These are phyloP conservation scores for Waitea zeae DNA, from an alignment of 1,284 basidiomycete species.

Conservation along the genomic window DNA sequence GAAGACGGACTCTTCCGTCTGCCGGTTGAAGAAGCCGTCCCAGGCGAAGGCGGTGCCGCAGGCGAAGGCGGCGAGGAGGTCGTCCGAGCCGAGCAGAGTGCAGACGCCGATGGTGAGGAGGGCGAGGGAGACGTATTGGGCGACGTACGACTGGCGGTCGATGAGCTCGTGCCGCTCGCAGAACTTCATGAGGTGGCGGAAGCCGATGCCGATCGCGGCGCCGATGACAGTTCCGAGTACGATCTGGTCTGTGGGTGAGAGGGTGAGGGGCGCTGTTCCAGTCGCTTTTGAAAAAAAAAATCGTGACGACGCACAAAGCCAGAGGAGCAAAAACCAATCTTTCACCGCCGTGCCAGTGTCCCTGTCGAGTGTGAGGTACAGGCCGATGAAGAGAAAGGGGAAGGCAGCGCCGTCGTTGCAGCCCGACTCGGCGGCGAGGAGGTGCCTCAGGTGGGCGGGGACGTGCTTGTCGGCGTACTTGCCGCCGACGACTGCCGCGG, in stretches of 20 bases:
- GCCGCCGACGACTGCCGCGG: slow-evolving; percentile 85
- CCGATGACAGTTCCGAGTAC: slow-evolving; percentile 71
- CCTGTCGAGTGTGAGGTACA: slow-evolving; percentile 71
- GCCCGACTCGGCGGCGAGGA: slow-evolving; percentile 82
- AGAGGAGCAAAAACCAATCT: slow-evolving; percentile 74
- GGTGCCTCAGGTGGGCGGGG: slow-evolving; percentile 84
- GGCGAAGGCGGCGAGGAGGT: slow-evolving; percentile 85
- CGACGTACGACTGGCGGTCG: slow-evolving; percentile 84
- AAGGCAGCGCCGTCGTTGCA: slow-evolving; percentile 94
- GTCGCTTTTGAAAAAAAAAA: slow-evolving; percentile 3
- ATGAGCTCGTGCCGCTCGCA: slow-evolving; percentile 82
- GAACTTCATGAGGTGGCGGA: slow-evolving; percentile 92
- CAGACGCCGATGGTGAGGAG: slow-evolving; percentile 74
- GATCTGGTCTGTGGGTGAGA: slow-evolving; percentile 46
- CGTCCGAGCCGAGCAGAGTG: slow-evolving; percentile 82
- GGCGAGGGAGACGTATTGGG: slow-evolving; percentile 64
- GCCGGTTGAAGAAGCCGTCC: slow-evolving; percentile 97
- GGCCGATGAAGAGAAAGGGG: slow-evolving; percentile 86
- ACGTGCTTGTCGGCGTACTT: slow-evolving; percentile 99
- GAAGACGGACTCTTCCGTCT: slow-evolving; percentile 91
- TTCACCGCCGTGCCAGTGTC: slow-evolving; percentile 51
- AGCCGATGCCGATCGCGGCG: slow-evolving; percentile 60
- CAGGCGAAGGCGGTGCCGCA: slow-evolving; percentile 96
- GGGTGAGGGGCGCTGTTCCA: no score
- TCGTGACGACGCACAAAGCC: slow-evolving; percentile 43